phyloP scores from a whole-genome alignment of 2,329 filamentous ascomycete species.

The Hypoxylon sp. region DNA sequence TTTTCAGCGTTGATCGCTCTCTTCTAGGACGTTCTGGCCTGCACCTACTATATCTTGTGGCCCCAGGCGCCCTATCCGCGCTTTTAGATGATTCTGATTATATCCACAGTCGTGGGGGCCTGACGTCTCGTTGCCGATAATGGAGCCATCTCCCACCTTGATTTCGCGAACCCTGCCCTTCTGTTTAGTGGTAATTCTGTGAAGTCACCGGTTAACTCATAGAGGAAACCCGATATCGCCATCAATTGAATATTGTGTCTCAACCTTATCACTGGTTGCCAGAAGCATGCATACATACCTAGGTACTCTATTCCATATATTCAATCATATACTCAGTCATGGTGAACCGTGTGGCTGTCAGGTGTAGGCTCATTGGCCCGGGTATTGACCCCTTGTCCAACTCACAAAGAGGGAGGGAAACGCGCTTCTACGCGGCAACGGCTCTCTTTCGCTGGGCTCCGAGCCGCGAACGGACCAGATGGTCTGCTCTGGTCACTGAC shows the following conservation, averaged over 20 bases:
- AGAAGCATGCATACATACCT: not conserved
- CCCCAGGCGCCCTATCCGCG: slow-evolving; percentile 27
- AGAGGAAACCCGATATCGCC: slow-evolving; percentile 14
- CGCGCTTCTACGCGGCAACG: not conserved
- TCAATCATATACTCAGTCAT: not conserved
- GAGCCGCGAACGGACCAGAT: slow-evolving; percentile 22
- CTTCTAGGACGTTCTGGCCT: slow-evolving; percentile 36
- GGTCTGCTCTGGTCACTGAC: slow-evolving; percentile 22
- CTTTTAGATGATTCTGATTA: slow-evolving; percentile 32
- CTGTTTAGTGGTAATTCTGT: slow-evolving; percentile 8
- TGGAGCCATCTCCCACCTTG: slow-evolving; percentile 25
- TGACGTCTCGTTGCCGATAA: slow-evolving; percentile 37
- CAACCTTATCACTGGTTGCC: not conserved
- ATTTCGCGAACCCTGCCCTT: slow-evolving; percentile 8
- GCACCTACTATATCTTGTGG: slow-evolving; percentile 22
- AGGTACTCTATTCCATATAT: too few relatives aligned
- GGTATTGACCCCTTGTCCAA: slow-evolving; percentile 1
- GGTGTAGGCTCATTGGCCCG: not conserved
- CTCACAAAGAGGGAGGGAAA: slow-evolving; percentile 1
- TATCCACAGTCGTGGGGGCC: slow-evolving; percentile 31
- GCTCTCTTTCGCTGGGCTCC: slow-evolving; percentile 34
- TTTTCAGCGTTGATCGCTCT: slow-evolving; percentile 11
- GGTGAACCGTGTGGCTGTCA: not conserved
- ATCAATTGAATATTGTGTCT: slow-evolving; percentile 13
- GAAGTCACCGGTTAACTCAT: slow-evolving; percentile 17